These are phyloP conservation scores for Podila horticola DNA, from an alignment of 192 early-diverging fungal genomes.

Conservation along the genomic window DNA sequence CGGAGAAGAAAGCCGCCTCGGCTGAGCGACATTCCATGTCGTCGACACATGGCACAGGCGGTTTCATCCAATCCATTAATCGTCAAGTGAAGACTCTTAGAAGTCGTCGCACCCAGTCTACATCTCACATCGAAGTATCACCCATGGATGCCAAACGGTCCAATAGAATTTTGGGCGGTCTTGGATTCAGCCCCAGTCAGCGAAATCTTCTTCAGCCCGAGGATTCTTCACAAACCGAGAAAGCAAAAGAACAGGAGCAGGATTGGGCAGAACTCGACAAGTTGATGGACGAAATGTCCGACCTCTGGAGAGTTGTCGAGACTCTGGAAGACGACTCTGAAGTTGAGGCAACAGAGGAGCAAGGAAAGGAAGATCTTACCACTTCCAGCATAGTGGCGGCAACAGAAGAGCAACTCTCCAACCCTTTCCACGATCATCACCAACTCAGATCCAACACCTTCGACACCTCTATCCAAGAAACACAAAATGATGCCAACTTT, in stretches of 20 bases:
- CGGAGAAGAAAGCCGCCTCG: conserved; percentile 6
- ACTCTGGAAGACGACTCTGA: conserved; percentile 7
- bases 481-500: neutral
- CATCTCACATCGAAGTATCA: conserved; percentile 39
- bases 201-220: neutral
- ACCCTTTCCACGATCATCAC: conserved; percentile 21
- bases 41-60: conserved; percentile 8
- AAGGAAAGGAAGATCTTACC: neutral
- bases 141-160: neutral
- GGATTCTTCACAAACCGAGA: neutral
- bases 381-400: neutral
- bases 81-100: conserved; percentile 34
- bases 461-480: neutral
- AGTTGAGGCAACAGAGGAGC: neutral
- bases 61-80: conserved; percentile 44
- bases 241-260: conserved; percentile 17
- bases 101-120: conserved; percentile 45
- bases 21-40: neutral
- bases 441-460: neutral
- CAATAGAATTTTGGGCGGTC: neutral
- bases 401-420: neutral
- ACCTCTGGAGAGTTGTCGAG: conserved; percentile 15
- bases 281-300: conserved; percentile 48
- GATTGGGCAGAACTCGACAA: conserved; percentile 43
- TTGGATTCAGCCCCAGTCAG: conserved; percentile 3